A percentile compares a stretch with the other conserved stretches of the same genome.
phyloP scores from a whole-genome alignment of 225 moss, liverwort and hornwort genomes.

The Straminergon stramineum region DNA sequence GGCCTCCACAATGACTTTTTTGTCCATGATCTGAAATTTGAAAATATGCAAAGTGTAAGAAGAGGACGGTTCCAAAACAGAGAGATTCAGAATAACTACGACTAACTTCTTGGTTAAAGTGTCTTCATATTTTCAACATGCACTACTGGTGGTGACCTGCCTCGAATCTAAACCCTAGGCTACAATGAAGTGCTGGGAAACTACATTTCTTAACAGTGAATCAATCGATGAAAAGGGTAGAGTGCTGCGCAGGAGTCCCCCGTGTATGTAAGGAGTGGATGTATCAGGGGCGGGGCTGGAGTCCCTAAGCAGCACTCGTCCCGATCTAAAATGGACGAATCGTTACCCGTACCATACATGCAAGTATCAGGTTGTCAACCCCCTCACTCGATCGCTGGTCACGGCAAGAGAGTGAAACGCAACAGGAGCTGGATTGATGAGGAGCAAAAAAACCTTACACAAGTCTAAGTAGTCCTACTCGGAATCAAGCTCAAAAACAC shows the following conservation, averaged over 20 bases:
- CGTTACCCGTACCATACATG: background rate
- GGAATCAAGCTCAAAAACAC: background rate
- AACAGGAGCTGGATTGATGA: background rate
- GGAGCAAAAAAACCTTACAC: background rate
- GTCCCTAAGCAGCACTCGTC: background rate
- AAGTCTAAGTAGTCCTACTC: background rate
- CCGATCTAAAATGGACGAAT: background rate
- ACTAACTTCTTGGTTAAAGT: background rate
- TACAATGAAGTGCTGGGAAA: background rate
- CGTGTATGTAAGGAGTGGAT: background rate
- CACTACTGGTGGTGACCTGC: background rate
- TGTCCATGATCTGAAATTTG: conserved; percentile 66
- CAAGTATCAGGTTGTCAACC: background rate
- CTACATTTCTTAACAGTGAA: background rate
- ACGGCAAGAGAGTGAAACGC: background rate
- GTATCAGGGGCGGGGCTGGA: background rate
- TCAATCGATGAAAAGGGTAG: background rate
- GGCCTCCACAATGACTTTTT: conserved; percentile 65
- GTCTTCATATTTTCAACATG: background rate
- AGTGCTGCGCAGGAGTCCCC: background rate
- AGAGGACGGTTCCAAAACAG: background rate
- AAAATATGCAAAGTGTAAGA: background rate
- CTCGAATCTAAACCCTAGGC: background rate
- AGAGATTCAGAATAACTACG: background rate
- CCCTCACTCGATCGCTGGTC: background rate